Evolutionary conservation across 306 rosid species (phyloP).

Genomic region (Fagus crenata): DNA sequence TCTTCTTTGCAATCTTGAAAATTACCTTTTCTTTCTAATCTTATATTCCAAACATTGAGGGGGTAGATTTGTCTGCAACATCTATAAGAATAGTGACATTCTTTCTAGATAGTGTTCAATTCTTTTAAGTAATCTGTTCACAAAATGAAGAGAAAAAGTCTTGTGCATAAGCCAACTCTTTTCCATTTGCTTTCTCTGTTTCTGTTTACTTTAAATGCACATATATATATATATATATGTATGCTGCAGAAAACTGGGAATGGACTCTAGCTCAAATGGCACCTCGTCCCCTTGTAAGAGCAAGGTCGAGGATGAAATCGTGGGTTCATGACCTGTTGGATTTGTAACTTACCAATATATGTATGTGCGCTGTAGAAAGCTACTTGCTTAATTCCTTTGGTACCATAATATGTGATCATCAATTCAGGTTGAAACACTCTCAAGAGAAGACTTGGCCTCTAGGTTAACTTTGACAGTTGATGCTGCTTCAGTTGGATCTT

Average conservation of each 20-base stretch:
- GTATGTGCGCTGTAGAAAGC: background rate
- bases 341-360: no score
- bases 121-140: background rate
- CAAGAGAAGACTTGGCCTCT: conserved; percentile 90
- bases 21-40: background rate
- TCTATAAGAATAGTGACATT: background rate
- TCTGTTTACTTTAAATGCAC: background rate
- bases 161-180: background rate
- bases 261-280: no score
- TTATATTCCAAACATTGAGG: background rate
- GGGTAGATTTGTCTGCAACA: background rate
- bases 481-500: conserved; percentile 81
- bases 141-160: background rate
- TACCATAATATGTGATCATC: conserved; percentile 1
- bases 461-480: conserved; percentile 88
- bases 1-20: background rate
- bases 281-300: no score
- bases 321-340: no score
- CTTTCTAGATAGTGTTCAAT: background rate
- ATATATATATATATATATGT: background rate
- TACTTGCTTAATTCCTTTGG: conserved; percentile 7
- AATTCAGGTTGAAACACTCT: conserved; percentile 87
- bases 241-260: no score
- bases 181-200: background rate
- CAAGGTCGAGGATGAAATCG: no score